Conservation (phyloP, 495 filamentous ascomycete species). For the Podospora fimiseda region DNA sequence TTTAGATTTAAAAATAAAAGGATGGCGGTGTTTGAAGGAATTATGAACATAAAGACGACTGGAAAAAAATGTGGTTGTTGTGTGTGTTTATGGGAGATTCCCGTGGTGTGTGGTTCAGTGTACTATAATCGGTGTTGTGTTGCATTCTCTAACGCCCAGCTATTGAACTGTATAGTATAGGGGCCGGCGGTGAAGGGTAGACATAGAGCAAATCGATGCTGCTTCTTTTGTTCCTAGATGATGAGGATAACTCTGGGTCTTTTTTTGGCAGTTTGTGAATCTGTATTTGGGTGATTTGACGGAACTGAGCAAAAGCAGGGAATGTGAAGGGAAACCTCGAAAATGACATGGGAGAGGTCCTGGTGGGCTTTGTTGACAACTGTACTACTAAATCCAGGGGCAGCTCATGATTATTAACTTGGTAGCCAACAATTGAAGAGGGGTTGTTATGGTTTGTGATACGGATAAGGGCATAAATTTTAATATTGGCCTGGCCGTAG, state of each 20-base stretch:
- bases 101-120: constrained; percentile 28
- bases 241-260: not conserved
- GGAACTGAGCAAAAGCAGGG: too few species aligned
- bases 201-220: constrained; percentile 31
- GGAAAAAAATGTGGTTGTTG: not conserved
- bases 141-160: constrained; percentile 19
- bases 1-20: constrained; percentile 23
- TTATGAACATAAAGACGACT: not conserved
- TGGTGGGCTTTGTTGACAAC: too few species aligned
- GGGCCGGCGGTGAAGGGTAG: constrained; percentile 19
- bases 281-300: too few species aligned
- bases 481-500: too few species aligned
- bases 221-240: constrained; percentile 17
- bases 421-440: too few species aligned
- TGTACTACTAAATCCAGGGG: too few species aligned
- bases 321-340: too few species aligned
- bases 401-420: too few species aligned
- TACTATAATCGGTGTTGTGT: constrained; percentile 34
- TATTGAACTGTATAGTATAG: constrained; percentile 28
- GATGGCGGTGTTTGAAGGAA: not conserved
- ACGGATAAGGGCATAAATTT: too few species aligned
- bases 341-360: too few species aligned
- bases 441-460: too few species aligned
- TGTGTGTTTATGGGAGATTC: constrained; percentile 9
- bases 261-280: not conserved